Percentiles rank a stretch among this genome's conserved stretches.
Conservation (phyloP, 352 stramenopile species). For the Phytophthora macrochlamydospora region DNA sequence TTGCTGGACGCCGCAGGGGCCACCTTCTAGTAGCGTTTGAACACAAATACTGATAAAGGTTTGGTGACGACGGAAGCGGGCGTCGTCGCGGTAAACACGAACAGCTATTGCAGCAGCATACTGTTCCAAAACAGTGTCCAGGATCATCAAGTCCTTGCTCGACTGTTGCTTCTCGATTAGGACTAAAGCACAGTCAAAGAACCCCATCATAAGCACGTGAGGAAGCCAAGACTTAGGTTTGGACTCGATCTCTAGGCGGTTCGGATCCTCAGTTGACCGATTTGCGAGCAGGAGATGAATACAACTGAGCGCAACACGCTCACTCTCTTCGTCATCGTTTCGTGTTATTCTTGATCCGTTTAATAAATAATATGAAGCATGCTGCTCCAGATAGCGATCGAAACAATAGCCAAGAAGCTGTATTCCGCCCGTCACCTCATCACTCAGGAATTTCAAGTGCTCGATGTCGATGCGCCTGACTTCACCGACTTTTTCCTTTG, state of each 20-base stretch:
- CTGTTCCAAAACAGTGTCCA: slow-evolving; percentile 31
- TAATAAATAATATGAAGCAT: not conserved
- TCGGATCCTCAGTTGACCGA: slow-evolving; percentile 1
- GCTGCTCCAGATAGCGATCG: slow-evolving; percentile 10
- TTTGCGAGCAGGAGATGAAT: slow-evolving; percentile 17
- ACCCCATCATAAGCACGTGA: slow-evolving; percentile 13
- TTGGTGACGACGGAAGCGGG: slow-evolving; percentile 5
- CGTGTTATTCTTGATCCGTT: not conserved
- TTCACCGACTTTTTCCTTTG: not conserved
- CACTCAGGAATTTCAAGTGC: slow-evolving; percentile 34
- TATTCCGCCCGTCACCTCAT: not conserved
- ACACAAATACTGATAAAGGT: slow-evolving; percentile 25
- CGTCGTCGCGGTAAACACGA: slow-evolving; percentile 1
- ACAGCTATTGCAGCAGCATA: slow-evolving; percentile 7
- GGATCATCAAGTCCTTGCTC: not conserved
- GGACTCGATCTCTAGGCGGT: not conserved
- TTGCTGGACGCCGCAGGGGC: not conserved
- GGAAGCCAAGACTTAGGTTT: slow-evolving; percentile 27
- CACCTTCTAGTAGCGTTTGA: slow-evolving; percentile 27
- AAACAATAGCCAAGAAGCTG: slow-evolving; percentile 25
- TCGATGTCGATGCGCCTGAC: slow-evolving; percentile 18
- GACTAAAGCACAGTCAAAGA: slow-evolving; percentile 34
- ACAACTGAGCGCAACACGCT: slow-evolving; percentile 13
- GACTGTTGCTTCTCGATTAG: slow-evolving; percentile 25
- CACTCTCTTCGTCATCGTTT: not conserved